Conservation (phyloP, 2,329 filamentous ascomycete species). For the Escovopsis sp. region DNA sequence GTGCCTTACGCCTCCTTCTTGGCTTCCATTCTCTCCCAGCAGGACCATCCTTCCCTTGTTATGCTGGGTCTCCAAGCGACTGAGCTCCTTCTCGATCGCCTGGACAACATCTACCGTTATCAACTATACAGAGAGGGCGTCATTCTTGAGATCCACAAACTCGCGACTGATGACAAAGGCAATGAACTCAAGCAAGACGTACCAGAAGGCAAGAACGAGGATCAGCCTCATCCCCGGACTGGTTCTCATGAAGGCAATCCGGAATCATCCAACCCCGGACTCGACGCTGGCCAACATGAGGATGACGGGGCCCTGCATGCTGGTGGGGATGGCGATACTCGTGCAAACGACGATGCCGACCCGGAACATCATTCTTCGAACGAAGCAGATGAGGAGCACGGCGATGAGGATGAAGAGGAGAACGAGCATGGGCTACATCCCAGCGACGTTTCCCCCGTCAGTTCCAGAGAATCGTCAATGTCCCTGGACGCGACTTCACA, state of each 20-base stretch:
- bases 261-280: slow-evolving; percentile 16
- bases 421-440: slow-evolving; percentile 35
- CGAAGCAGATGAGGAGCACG: slow-evolving; percentile 32
- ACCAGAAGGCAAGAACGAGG: slow-evolving; percentile 2
- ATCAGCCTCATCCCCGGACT: background rate
- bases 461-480: slow-evolving; percentile 52
- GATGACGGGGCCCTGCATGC: slow-evolving; percentile 1
- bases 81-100: slow-evolving; percentile 68
- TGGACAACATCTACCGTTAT: slow-evolving; percentile 82
- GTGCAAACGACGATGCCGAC: slow-evolving; percentile 16
- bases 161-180: slow-evolving; percentile 41
- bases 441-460: slow-evolving; percentile 50
- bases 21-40: slow-evolving; percentile 86
- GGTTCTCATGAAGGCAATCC: slow-evolving; percentile 7
- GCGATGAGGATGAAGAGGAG: slow-evolving; percentile 35
- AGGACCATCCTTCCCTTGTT: slow-evolving; percentile 80
- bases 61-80: slow-evolving; percentile 79
- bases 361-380: slow-evolving; percentile 27
- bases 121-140: slow-evolving; percentile 97
- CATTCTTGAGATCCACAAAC: slow-evolving; percentile 73
- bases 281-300: slow-evolving; percentile 14
- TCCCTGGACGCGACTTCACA: slow-evolving; percentile 42
- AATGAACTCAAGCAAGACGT: background rate
- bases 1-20: slow-evolving; percentile 94
- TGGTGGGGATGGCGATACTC: slow-evolving; percentile 1